A percentile compares a stretch with the other conserved stretches of the same genome.
Evolutionary conservation across 768 basidiomycete species (phyloP).

Genomic region (Mycena chlorophos): DNA sequence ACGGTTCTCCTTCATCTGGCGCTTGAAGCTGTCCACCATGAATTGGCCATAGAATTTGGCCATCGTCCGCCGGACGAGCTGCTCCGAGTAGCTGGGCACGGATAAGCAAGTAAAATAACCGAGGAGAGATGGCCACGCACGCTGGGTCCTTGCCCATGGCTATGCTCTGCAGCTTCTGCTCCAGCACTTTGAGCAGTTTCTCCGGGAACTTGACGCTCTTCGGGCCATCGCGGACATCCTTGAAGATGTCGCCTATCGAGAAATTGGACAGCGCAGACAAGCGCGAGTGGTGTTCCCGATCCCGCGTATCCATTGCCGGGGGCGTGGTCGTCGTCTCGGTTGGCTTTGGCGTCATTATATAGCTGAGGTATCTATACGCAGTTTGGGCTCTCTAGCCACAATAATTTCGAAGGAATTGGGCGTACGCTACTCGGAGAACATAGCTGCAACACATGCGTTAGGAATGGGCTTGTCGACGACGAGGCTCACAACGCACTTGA

Average conservation of each 20-base stretch:
- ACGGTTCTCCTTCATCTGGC: constrained; percentile 92
- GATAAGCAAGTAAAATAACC: constrained; percentile 1
- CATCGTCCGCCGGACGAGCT: constrained; percentile 84
- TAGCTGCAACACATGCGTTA: constrained; percentile 48
- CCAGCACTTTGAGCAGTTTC: constrained; percentile 87
- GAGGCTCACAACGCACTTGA: constrained; percentile 54
- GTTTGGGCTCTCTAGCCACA: constrained; percentile 16
- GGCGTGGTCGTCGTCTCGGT: constrained; percentile 32
- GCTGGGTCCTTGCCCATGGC: constrained; percentile 89
- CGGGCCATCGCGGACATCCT: constrained; percentile 72
- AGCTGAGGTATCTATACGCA: constrained; percentile 61
- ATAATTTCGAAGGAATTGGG: constrained; percentile 14
- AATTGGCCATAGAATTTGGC: constrained; percentile 92
- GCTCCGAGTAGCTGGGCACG: constrained; percentile 75
- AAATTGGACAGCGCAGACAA: constrained; percentile 68
- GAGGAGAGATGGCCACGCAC: constrained; percentile 50
- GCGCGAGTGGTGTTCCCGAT: constrained; percentile 67
- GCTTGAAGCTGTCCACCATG: constrained; percentile 79
- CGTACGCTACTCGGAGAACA: constrained; percentile 83
- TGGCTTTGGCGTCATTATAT: constrained; percentile 66
- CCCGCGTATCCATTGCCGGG: constrained; percentile 40
- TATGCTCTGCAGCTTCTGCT: constrained; percentile 86
- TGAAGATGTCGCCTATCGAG: constrained; percentile 77
- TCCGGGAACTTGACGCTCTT: constrained; percentile 93
- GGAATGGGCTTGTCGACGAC: constrained; percentile 1